Evolutionary conservation across 2,329 filamentous ascomycete species (phyloP).

Genomic region (Myriosclerotinia curreyana): DNA sequence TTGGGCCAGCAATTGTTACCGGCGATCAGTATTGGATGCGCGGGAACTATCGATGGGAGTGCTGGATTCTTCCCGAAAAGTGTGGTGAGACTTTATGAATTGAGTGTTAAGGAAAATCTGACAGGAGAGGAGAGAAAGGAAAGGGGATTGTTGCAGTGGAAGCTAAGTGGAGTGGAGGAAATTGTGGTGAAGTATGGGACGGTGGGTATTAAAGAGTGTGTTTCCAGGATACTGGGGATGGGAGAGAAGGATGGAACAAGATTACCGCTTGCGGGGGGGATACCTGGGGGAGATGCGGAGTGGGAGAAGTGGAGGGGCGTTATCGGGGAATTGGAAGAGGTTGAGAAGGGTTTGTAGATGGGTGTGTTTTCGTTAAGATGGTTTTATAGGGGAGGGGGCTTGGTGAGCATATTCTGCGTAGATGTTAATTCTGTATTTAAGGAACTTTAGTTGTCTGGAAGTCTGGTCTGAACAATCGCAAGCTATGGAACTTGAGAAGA

Average conservation of each 20-base stretch:
- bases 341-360: slow-evolving; percentile 36
- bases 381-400: neutral
- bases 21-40: slow-evolving; percentile 59
- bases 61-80: slow-evolving; percentile 63
- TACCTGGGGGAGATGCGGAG: slow-evolving; percentile 50
- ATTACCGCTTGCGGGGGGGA: slow-evolving; percentile 55
- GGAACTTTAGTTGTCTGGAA: neutral
- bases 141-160: slow-evolving; percentile 57
- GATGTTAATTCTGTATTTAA: neutral
- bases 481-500: neutral
- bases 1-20: slow-evolving; percentile 64
- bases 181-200: slow-evolving; percentile 58
- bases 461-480: neutral
- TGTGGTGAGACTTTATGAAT: slow-evolving; percentile 55
- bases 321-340: slow-evolving; percentile 35
- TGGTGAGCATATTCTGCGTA: neutral
- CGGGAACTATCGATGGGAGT: slow-evolving; percentile 64
- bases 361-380: neutral
- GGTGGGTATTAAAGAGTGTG: slow-evolving; percentile 63
- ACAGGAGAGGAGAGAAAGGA: slow-evolving; percentile 47
- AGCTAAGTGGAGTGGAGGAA: slow-evolving; percentile 60
- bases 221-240: slow-evolving; percentile 56
- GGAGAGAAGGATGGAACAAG: slow-evolving; percentile 59
- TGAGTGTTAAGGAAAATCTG: slow-evolving; percentile 42
- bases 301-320: slow-evolving; percentile 48